These are phyloP conservation scores for Aspergillus melleus DNA, from an alignment of 2,329 filamentous ascomycete species.

Conservation along the genomic window DNA sequence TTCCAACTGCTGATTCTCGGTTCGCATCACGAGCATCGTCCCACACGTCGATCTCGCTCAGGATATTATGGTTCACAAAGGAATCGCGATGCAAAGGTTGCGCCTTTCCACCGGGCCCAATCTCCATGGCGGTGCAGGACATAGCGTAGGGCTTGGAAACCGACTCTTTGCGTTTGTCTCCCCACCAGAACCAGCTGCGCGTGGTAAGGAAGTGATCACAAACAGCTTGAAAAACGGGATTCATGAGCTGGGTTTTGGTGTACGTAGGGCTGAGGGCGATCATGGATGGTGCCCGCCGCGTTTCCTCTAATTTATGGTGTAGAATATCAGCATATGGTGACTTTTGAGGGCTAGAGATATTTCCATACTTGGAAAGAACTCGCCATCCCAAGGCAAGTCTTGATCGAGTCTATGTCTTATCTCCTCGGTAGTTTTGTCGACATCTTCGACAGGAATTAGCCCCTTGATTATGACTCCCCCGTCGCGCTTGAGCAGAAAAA, in stretches of 20 bases:
- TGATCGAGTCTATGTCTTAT: neutral
- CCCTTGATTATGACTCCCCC: neutral
- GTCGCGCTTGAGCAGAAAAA: neutral
- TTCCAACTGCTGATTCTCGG: slow-evolving; percentile 21
- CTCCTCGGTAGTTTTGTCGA: neutral
- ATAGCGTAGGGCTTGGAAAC: slow-evolving; percentile 26
- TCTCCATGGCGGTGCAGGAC: slow-evolving; percentile 16
- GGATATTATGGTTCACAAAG: slow-evolving; percentile 9
- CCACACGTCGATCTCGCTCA: slow-evolving; percentile 1
- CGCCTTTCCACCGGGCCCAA: slow-evolving; percentile 23
- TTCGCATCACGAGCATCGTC: slow-evolving; percentile 13
- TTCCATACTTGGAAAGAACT: neutral
- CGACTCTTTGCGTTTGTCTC: slow-evolving; percentile 25
- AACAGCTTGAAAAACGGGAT: slow-evolving; percentile 27
- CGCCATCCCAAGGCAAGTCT: neutral
- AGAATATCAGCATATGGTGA: neutral
- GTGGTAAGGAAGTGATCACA: slow-evolving; percentile 29
- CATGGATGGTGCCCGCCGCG: neutral
- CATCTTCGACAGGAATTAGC: neutral
- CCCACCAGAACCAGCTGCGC: slow-evolving; percentile 29
- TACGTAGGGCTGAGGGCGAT: neutral
- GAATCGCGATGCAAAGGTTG: slow-evolving; percentile 26
- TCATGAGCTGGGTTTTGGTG: slow-evolving; percentile 18
- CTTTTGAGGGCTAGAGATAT: neutral
- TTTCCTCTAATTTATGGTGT: neutral